phyloP scores from a whole-genome alignment of 2,329 filamentous ascomycete species.

The Cladorrhinum sp. region DNA sequence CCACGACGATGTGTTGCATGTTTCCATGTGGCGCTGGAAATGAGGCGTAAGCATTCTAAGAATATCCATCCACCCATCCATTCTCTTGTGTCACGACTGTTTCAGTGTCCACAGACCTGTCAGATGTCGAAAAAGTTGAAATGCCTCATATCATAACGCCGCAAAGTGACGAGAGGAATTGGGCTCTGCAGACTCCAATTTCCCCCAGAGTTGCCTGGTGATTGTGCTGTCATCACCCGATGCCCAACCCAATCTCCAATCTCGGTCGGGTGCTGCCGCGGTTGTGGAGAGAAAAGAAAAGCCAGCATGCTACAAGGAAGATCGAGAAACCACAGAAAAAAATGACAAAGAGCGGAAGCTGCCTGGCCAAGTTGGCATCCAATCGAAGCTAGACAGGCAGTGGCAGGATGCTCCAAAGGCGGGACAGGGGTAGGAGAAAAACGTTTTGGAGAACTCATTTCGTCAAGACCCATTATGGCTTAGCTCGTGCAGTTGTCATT shows the following conservation, averaged over 20 bases:
- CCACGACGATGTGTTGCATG: not conserved
- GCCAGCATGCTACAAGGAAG: too few relatives aligned
- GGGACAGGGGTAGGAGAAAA: not conserved
- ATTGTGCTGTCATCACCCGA: not conserved
- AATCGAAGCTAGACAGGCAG: not conserved
- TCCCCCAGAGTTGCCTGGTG: not conserved
- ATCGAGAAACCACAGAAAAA: not conserved
- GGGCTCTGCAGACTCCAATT: not conserved
- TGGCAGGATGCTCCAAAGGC: not conserved
- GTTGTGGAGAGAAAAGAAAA: not conserved
- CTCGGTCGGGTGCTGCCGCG: not conserved
- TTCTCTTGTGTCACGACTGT: not conserved
- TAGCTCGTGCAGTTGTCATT: constrained; percentile 21
- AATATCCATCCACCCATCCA: not conserved
- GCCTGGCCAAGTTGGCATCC: not conserved
- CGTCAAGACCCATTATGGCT: constrained; percentile 19
- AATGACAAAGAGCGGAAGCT: not conserved
- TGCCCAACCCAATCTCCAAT: not conserved
- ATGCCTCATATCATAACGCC: too few relatives aligned
- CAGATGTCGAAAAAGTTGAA: not conserved
- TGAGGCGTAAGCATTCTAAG: not conserved
- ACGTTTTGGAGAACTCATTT: constrained; percentile 22
- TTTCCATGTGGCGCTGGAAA: not conserved
- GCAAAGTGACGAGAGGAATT: not conserved
- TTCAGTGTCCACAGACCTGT: not conserved